A percentile compares a stretch with the other conserved stretches of the same genome.
phyloP scores from a whole-genome alignment of 2,329 filamentous ascomycete species.

The Verticillium zaregamsianum region DNA sequence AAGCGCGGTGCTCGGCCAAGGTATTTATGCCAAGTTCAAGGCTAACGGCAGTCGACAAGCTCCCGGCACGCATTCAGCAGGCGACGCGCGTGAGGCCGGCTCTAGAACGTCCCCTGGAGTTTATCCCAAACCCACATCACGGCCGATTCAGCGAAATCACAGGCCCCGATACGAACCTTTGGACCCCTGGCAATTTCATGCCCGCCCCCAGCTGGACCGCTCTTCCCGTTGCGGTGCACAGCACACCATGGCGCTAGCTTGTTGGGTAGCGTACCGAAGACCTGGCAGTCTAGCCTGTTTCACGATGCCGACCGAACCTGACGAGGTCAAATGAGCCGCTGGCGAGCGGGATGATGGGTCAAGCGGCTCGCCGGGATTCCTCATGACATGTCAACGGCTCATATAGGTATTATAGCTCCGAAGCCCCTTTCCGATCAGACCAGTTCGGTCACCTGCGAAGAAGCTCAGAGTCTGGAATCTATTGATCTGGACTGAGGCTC shows the following conservation, averaged over 20 bases:
- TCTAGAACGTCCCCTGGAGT: background rate
- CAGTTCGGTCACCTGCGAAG: background rate
- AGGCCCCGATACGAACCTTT: background rate
- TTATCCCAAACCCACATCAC: background rate
- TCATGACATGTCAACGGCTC: background rate
- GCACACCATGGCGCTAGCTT: background rate
- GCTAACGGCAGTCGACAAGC: background rate
- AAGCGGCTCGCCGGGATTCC: background rate
- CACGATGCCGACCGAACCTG: background rate
- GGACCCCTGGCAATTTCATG: background rate
- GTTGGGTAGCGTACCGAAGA: background rate
- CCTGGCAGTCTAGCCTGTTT: background rate
- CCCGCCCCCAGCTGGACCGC: background rate
- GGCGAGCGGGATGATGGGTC: background rate
- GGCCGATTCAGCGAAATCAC: background rate
- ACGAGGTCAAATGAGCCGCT: background rate
- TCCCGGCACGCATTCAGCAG: background rate
- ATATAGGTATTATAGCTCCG: background rate
- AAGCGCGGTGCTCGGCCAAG: background rate
- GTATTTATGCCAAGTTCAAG: background rate
- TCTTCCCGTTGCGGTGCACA: background rate
- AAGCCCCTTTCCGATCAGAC: background rate
- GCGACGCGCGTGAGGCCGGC: background rate
- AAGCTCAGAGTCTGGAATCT: background rate
- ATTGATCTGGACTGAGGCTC: background rate